phyloP scores from a whole-genome alignment of 176 grass and related monocot genomes.

The Carex scoparia region DNA sequence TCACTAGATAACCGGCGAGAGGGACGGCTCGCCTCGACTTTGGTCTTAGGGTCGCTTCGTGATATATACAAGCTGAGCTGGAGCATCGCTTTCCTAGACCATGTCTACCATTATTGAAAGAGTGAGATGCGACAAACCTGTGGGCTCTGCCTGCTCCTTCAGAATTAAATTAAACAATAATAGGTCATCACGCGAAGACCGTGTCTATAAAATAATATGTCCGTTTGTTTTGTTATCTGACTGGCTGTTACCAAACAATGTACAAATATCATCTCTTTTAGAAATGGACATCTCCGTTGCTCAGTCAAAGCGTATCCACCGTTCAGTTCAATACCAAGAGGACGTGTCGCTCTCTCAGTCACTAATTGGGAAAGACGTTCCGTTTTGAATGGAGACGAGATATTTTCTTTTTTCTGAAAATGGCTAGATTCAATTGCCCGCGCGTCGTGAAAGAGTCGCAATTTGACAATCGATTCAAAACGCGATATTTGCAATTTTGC shows the following conservation, averaged over 20 bases:
- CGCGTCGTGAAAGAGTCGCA: neutral
- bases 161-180: neutral
- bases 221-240: neutral
- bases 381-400: neutral
- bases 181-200: neutral
- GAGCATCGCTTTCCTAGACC: neutral
- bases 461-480: neutral
- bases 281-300: neutral
- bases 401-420: neutral
- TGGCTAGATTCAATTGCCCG: neutral
- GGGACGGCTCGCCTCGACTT: constrained; percentile 3
- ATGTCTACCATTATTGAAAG: neutral
- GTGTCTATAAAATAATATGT: neutral
- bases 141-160: neutral
- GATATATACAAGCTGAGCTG: neutral
- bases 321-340: neutral
- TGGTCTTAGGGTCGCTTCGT: neutral
- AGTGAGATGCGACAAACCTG: neutral
- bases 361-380: neutral
- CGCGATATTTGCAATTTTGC: neutral
- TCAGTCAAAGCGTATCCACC: neutral
- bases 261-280: neutral
- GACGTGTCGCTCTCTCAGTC: neutral
- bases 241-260: neutral
- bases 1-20: neutral